Percentiles rank a stretch among this genome's conserved stretches.
Evolutionary conservation across 495 filamentous ascomycete genomes (phyloP).

Genomic region (Trichocladium uniseriatum): DNA sequence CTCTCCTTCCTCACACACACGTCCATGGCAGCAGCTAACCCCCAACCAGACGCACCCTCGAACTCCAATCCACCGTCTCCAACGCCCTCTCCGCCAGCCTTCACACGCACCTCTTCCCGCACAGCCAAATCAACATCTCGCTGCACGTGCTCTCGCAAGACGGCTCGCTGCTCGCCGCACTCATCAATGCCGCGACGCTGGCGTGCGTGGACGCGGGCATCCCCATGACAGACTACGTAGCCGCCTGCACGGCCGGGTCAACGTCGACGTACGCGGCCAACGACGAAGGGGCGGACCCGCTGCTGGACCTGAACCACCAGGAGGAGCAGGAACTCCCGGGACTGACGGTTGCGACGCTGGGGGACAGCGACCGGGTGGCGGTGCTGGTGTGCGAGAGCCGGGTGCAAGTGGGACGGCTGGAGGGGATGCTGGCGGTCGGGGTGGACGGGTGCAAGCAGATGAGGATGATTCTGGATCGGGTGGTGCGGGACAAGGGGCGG

Average conservation of each 20-base stretch:
- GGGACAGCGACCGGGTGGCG: slow-evolving; percentile 59
- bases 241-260: slow-evolving; percentile 78
- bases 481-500: slow-evolving; percentile 57
- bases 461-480: slow-evolving; percentile 61
- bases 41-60: slow-evolving; percentile 56
- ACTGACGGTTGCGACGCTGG: slow-evolving; percentile 74
- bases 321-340: slow-evolving; percentile 90
- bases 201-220: slow-evolving; percentile 91
- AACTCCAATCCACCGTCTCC: slow-evolving; percentile 68
- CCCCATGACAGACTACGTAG: slow-evolving; percentile 84
- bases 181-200: slow-evolving; percentile 84
- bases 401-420: slow-evolving; percentile 64
- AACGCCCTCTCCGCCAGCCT: slow-evolving; percentile 63
- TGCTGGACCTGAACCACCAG: slow-evolving; percentile 75
- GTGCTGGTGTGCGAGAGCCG: slow-evolving; percentile 78
- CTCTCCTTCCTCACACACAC: neutral
- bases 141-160: slow-evolving; percentile 86
- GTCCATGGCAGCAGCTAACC: slow-evolving; percentile 1
- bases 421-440: slow-evolving; percentile 85
- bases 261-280: slow-evolving; percentile 55
- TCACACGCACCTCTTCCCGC: slow-evolving; percentile 81
- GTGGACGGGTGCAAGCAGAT: slow-evolving; percentile 88
- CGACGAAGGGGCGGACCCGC: slow-evolving; percentile 66
- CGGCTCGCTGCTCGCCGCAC: slow-evolving; percentile 79
- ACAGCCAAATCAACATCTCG: slow-evolving; percentile 71